Evolutionary conservation across 192 early-diverging fungal species (phyloP), one percentile per base, ranked within the genome.

Genomic region (Umbelopsis isabellina): DNA sequence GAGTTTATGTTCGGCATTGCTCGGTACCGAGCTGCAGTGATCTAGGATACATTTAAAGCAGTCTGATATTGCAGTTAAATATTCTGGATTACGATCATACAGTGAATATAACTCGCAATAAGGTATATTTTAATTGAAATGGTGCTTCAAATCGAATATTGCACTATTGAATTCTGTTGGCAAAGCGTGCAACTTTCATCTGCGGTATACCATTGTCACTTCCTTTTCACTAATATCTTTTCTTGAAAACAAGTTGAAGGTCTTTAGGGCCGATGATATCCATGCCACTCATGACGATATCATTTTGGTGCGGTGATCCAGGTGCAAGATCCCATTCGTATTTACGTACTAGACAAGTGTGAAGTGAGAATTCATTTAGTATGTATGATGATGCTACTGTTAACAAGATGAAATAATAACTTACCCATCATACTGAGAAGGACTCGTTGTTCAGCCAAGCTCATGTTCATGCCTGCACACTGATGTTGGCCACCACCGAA

Each of bases 401-500:
- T 58, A 35, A 41, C 37, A 41, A 27, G 33, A 30, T 23, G 23
- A 25, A 33, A 3, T 22, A 58, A 27, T 13, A 66, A 48, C 65
- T 18, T 37, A 66, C 65, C 44, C 65, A 66, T 66, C 65, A 66
- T 66, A 27, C 44, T 45, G 44, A 66, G 65, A 27, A 66, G 45
- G 9, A 66, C 65, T 27, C 46, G 41, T 33, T 66, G 65, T 48
- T 66, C 65, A 25, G 65, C 65, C 41, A 66, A 48, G 12, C 44
- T 47, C 41, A 66, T 47, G 41, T 66, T 45, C 65, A 66, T 66
- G 44, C 65, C 65, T 46, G 46, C 65, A 46, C 65, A 66, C 25
- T 66, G 65, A 47, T 48, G 65, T 46, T 66, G 65, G 23, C 65
- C 65, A 66, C 46, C 44, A 66, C 65, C 65, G 23, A 66, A 66